Percentiles rank a stretch among this genome's conserved stretches.
phyloP scores from a whole-genome alignment of 495 filamentous ascomycete genomes.

The Neurospora tetrasperma region DNA sequence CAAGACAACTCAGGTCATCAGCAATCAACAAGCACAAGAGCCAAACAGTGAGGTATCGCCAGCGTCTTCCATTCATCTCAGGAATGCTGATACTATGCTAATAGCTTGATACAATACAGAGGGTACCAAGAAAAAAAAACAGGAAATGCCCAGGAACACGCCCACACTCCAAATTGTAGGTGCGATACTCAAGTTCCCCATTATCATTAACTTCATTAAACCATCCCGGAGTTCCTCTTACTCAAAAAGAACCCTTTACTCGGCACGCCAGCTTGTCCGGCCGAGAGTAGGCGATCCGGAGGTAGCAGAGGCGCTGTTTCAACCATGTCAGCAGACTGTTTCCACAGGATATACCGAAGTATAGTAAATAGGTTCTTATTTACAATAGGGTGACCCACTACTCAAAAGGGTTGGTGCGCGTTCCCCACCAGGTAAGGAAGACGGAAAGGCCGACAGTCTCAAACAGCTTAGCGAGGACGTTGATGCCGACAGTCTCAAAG shows the following conservation, averaged over 20 bases:
- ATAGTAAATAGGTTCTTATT: not conserved
- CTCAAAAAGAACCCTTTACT: conserved; percentile 4
- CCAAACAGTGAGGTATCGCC: not conserved
- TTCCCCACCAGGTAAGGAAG: conserved; percentile 97
- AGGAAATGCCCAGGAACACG: not conserved
- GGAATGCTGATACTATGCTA: not conserved
- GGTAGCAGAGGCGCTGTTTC: not conserved
- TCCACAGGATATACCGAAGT: not conserved
- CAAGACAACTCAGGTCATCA: too few species aligned
- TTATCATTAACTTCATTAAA: conserved; percentile 1
- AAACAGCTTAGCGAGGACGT: conserved; percentile 68
- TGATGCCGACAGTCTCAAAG: conserved; percentile 79
- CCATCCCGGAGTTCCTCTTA: not conserved
- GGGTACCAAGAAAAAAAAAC: not conserved
- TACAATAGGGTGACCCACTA: conserved; percentile 21
- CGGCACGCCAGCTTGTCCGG: conserved; percentile 16
- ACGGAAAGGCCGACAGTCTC: conserved; percentile 88
- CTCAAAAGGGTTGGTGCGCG: conserved; percentile 76
- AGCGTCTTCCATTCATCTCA: not conserved
- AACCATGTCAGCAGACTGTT: not conserved
- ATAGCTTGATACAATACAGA: conserved; percentile 2
- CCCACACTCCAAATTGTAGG: conserved; percentile 2
- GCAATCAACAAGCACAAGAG: too few species aligned
- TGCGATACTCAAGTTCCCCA: conserved; percentile 1
- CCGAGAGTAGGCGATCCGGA: conserved; percentile 1